A percentile compares a stretch with the other conserved stretches of the same genome.
phyloP scores from a whole-genome alignment of 83 land plant genomes.

The Picea abies region DNA sequence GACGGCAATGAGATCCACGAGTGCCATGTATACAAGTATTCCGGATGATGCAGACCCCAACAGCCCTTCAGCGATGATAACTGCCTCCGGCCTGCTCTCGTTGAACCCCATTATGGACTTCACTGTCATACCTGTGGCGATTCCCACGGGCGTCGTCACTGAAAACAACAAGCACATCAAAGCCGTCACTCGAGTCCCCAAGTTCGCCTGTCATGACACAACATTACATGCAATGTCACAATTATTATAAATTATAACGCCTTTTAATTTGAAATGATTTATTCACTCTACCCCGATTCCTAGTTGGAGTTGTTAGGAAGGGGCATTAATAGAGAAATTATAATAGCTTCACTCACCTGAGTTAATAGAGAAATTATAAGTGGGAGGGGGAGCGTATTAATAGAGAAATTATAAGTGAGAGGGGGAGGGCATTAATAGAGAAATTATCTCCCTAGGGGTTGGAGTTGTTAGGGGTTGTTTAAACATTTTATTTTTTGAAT shows the following conservation, averaged over 20 bases:
- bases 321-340: no score
- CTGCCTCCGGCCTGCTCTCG: constrained; percentile 48
- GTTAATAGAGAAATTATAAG: no score
- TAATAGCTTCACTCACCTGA: no score
- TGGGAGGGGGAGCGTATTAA: no score
- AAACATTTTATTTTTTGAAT: no score
- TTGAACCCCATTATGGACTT: constrained; percentile 47
- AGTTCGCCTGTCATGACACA: constrained; percentile 45
- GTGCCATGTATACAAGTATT: constrained; percentile 67
- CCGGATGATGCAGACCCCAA: constrained; percentile 67
- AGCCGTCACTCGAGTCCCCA: constrained; percentile 24
- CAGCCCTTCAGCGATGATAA: constrained; percentile 52
- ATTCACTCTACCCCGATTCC: no score
- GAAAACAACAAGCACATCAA: constrained; percentile 63
- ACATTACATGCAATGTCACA: background rate
- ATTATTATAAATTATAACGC: background rate
- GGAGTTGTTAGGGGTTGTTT: no score
- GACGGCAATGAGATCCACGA: constrained; percentile 63
- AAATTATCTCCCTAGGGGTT: no score
- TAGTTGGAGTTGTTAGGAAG: no score
- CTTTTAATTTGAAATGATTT: no score
- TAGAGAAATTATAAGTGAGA: no score
- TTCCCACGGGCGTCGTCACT: constrained; percentile 71
- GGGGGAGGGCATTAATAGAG: no score
- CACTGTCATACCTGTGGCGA: constrained; percentile 52